These are phyloP conservation scores for Globisporangium cederbergense DNA, from an alignment of 352 stramenopile species.

Conservation along the genomic window DNA sequence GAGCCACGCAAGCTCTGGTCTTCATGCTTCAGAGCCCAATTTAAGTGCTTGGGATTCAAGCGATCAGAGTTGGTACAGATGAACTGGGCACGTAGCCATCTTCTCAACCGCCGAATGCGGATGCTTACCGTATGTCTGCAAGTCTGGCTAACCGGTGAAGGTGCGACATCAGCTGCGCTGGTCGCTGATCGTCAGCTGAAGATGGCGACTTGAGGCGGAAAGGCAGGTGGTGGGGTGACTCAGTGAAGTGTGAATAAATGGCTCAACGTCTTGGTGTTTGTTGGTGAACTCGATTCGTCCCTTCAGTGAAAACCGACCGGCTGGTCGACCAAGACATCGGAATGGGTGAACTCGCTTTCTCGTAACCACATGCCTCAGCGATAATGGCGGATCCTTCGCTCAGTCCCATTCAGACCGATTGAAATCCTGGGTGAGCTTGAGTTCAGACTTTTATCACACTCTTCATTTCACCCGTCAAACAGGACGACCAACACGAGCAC, in stretches of 20 bases:
- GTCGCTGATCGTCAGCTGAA: neutral
- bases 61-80: neutral
- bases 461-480: neutral
- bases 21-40: too few relatives aligned
- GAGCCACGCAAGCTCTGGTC: too few relatives aligned
- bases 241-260: neutral
- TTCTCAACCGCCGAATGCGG: neutral
- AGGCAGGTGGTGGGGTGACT: neutral
- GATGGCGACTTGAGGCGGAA: neutral
- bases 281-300: neutral
- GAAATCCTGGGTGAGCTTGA: neutral
- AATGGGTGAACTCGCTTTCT: conserved; percentile 1
- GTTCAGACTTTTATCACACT: neutral
- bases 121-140: neutral
- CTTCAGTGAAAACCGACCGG: neutral
- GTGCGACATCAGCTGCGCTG: neutral
- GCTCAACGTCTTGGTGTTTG: neutral
- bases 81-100: neutral
- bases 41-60: too few relatives aligned
- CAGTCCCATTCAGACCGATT: neutral
- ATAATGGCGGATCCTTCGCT: neutral
- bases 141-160: neutral
- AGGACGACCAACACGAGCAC: neutral
- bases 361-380: neutral
- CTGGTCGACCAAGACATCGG: neutral